phyloP scores from a whole-genome alignment of 2,329 filamentous ascomycete species.

The Fusarium sp. region DNA sequence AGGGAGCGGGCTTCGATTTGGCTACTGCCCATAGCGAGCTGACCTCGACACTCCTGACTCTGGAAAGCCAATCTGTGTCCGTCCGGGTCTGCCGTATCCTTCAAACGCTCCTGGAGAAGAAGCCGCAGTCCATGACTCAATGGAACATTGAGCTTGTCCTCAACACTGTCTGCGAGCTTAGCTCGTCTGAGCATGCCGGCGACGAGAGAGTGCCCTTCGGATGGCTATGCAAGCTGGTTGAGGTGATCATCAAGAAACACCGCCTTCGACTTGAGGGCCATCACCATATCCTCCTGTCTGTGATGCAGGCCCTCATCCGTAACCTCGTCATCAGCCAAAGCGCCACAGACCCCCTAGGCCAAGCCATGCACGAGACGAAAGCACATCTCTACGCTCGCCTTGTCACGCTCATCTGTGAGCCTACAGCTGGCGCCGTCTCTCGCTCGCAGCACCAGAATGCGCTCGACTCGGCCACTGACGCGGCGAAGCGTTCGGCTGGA shows the following conservation, averaged over 20 bases:
- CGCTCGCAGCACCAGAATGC: conserved; percentile 56
- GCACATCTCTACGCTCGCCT: conserved; percentile 67
- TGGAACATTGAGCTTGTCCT: conserved; percentile 69
- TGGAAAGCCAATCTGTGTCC: conserved; percentile 49
- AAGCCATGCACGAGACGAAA: conserved; percentile 54
- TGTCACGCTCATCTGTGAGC: conserved; percentile 70
- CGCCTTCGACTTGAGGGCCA: conserved; percentile 71
- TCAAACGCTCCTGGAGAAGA: conserved; percentile 62
- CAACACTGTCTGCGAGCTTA: conserved; percentile 56
- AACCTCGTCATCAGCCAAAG: conserved; percentile 58
- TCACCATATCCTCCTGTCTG: conserved; percentile 67
- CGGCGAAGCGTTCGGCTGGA: conserved; percentile 70
- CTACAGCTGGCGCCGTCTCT: conserved; percentile 66
- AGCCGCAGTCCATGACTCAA: conserved; percentile 64
- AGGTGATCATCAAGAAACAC: conserved; percentile 69
- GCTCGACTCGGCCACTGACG: conserved; percentile 71
- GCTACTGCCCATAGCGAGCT: conserved; percentile 57
- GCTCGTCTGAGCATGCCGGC: conserved; percentile 37
- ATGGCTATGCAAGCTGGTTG: conserved; percentile 65
- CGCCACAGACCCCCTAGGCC: conserved; percentile 29
- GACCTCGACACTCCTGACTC: conserved; percentile 47
- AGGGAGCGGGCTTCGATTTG: conserved; percentile 51
- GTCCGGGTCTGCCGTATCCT: conserved; percentile 56
- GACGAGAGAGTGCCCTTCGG: conserved; percentile 55
- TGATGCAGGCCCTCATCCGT: conserved; percentile 67